Evolutionary conservation across 192 early-diverging fungal genomes (phyloP), one percentile per base, ranked within the genome.

Genomic region (Podila clonocystis): DNA sequence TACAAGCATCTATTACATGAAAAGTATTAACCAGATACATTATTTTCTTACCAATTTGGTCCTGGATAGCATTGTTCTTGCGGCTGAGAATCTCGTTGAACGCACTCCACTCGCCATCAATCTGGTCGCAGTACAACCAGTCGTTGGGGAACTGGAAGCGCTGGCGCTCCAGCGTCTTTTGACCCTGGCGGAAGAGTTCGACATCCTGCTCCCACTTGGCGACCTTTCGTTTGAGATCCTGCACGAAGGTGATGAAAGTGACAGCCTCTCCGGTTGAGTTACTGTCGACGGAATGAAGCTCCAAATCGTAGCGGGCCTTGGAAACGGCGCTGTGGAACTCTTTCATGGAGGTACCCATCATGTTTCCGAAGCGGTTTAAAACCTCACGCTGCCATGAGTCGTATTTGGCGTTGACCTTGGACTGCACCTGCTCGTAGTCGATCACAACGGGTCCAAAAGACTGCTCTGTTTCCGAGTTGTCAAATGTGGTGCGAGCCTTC

Each of bases 371-470:
- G 64, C 91, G 91, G 84, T 93, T 94, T 41, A 98, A 88, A 24
- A 99, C 93, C 73, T 99, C 98, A 34, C 91, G 89, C 78, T 99
- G 98, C 98, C 98, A 99, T 67, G 86, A 89, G 72, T 99, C 98
- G 87, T 99, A 99, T 75, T 97, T 96, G 50, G 92, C 89, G 63
- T 97, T 99, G 62, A 99, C 97, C 78, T 99, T 99, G 61, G 91
- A 89, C 83, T 99, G 98, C n/a, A 99, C 97, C 82, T 97, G 96
- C 73, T 94, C 97, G 83, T 98, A 99, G 76, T 99, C 94, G 36
- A 99, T 87, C 0, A 96, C 88, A 22, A 91, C 86, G 15, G 92
- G 87, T 15, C 96, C 96, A 80, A 99, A 96, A 0, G 91, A 88
- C 77, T 96, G 93, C 49, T 90, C 88, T 0, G 94, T 97, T 75